Percentiles rank a stretch among this genome's conserved stretches.
phyloP scores from a whole-genome alignment of 345 rosid species.

The Kernera saxatilis region DNA sequence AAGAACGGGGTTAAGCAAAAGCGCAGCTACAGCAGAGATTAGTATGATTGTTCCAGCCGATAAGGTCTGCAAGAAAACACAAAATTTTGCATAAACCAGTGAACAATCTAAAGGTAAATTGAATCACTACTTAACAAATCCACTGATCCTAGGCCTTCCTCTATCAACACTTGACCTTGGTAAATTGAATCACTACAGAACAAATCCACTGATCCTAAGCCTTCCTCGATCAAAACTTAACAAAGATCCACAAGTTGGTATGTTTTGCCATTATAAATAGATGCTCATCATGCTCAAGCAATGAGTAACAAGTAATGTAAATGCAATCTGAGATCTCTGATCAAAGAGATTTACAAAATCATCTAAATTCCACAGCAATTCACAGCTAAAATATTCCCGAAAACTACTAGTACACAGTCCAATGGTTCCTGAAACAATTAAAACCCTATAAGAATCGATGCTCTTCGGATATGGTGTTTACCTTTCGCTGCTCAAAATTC shows the following conservation, averaged over 20 bases:
- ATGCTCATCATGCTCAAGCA: no score
- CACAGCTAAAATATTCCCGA: background rate
- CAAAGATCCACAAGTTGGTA: background rate
- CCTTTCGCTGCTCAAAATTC: conserved; percentile 46
- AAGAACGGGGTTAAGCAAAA: conserved; percentile 61
- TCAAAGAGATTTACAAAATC: background rate
- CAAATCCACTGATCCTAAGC: no score
- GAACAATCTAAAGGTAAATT: background rate
- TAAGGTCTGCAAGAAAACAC: conserved; percentile 40
- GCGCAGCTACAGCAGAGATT: conserved; percentile 48
- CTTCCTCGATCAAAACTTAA: background rate
- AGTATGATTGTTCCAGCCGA: conserved; percentile 38
- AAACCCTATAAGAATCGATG: background rate
- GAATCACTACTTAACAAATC: background rate
- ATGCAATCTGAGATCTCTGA: background rate
- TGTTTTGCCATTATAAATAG: background rate
- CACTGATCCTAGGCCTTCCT: background rate
- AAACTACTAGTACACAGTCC: background rate
- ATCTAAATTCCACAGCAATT: background rate
- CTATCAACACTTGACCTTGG: background rate
- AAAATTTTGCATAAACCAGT: background rate
- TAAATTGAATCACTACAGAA: no score
- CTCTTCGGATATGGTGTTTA: conserved; percentile 7
- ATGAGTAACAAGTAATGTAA: background rate
- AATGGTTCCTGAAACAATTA: background rate